These are phyloP conservation scores for Eutrema yunnanense DNA, from an alignment of 345 rosid genomes.

Conservation along the genomic window DNA sequence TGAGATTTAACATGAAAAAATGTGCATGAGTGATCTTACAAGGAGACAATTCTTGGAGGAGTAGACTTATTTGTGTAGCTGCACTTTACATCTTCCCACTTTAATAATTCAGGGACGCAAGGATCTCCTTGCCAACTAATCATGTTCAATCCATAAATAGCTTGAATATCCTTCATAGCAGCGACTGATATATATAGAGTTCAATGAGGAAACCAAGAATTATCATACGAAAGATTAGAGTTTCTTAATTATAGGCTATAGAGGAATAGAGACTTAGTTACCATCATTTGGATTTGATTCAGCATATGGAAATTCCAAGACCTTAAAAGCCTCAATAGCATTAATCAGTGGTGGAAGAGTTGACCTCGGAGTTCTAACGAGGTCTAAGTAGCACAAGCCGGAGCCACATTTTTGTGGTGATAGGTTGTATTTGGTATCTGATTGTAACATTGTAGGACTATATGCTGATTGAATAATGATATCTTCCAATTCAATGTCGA, in stretches of 20 bases:
- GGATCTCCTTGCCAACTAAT: constrained; percentile 53
- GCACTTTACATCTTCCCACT: constrained; percentile 42
- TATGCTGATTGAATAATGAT: background rate
- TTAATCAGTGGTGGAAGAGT: constrained; percentile 27
- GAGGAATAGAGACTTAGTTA: background rate
- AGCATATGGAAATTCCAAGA: constrained; percentile 5
- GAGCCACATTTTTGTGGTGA: background rate
- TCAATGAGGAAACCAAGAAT: background rate
- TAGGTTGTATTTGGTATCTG: background rate
- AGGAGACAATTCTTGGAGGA: constrained; percentile 30
- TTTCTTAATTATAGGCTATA: background rate
- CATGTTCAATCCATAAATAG: constrained; percentile 26
- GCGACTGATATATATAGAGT: background rate
- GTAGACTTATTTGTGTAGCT: constrained; percentile 13
- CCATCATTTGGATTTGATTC: constrained; percentile 27
- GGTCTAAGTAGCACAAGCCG: background rate
- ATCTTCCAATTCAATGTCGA: background rate
- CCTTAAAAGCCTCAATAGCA: constrained; percentile 20
- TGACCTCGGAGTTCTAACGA: background rate
- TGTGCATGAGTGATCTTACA: constrained; percentile 26
- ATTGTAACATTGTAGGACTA: background rate
- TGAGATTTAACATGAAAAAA: background rate
- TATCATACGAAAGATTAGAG: background rate
- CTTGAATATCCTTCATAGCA: constrained; percentile 25
- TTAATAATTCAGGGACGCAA: constrained; percentile 11